phyloP scores from a whole-genome alignment of 2,329 filamentous ascomycete species.

The Aureobasidium sp. region DNA sequence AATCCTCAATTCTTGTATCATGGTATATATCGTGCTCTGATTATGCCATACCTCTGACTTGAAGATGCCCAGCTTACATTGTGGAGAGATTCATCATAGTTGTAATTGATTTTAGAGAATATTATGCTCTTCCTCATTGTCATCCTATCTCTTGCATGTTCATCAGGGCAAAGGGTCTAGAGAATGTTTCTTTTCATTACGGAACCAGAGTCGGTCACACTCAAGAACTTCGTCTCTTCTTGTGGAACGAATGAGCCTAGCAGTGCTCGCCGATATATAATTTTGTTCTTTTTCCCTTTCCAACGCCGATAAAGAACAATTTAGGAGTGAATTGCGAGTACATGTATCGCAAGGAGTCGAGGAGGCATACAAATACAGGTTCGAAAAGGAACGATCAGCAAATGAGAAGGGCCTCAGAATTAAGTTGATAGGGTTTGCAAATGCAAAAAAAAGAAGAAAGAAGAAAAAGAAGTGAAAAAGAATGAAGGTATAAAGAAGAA shows the following conservation, averaged over 20 bases:
- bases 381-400: not conserved
- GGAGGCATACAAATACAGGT: conserved; percentile 4
- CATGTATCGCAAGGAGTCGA: not conserved
- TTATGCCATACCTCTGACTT: not conserved
- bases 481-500: conserved; percentile 7
- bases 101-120: not conserved
- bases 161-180: no score
- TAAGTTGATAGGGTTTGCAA: not conserved
- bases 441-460: conserved; percentile 1
- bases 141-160: conserved; percentile 20
- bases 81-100: not conserved
- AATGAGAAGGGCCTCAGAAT: not conserved
- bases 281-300: not conserved
- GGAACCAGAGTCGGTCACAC: not conserved
- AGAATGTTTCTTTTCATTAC: not conserved
- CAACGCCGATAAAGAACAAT: not conserved
- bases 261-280: not conserved
- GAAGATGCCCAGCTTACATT: no score
- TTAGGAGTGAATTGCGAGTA: not conserved
- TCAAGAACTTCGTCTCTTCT: not conserved
- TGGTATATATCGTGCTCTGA: no score
- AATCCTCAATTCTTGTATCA: not conserved
- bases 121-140: not conserved
- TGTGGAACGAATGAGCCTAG: not conserved
- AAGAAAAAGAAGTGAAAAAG: conserved; percentile 1